Evolutionary conservation across 2,329 filamentous ascomycete species (phyloP).

Genomic region (Fusarium veterinarium): DNA sequence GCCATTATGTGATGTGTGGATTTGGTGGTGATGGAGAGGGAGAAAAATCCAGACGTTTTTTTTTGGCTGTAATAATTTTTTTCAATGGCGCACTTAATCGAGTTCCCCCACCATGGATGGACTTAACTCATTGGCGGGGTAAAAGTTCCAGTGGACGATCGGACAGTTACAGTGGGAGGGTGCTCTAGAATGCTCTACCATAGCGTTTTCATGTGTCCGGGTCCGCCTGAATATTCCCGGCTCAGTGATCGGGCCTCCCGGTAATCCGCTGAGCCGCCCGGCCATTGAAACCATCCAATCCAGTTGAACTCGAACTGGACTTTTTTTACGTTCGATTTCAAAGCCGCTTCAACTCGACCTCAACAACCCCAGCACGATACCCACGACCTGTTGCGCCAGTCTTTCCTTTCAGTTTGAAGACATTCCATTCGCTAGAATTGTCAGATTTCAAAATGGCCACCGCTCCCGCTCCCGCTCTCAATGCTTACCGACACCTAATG

Average conservation of each 20-base stretch:
- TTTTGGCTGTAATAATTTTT: conserved; percentile 35
- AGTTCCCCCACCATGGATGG: conserved; percentile 37
- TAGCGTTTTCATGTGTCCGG: neutral
- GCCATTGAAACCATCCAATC: neutral
- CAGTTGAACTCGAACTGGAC: neutral
- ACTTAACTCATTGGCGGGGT: conserved; percentile 40
- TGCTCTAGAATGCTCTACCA: neutral
- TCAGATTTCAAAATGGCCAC: conserved; percentile 29
- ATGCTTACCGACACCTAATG: conserved; percentile 83
- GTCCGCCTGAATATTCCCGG: neutral
- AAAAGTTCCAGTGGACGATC: conserved; percentile 20
- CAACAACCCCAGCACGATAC: neutral
- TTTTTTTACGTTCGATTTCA: conserved; percentile 30
- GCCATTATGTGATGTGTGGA: conserved; percentile 65
- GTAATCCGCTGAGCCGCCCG: neutral
- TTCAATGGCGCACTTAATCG: conserved; percentile 24
- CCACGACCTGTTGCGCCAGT: neutral
- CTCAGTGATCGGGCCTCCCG: neutral
- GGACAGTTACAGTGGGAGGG: conserved; percentile 6
- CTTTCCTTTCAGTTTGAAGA: no score
- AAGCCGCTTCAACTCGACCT: conserved; percentile 5
- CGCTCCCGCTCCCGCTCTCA: conserved; percentile 67
- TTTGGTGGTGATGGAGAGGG: conserved; percentile 34
- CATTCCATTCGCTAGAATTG: neutral
- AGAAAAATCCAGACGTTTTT: conserved; percentile 29